Evolutionary conservation across 2,329 filamentous ascomycete species (phyloP), one percentile per base, ranked within the genome.

Genomic region (Zymoseptoria passerinii): DNA sequence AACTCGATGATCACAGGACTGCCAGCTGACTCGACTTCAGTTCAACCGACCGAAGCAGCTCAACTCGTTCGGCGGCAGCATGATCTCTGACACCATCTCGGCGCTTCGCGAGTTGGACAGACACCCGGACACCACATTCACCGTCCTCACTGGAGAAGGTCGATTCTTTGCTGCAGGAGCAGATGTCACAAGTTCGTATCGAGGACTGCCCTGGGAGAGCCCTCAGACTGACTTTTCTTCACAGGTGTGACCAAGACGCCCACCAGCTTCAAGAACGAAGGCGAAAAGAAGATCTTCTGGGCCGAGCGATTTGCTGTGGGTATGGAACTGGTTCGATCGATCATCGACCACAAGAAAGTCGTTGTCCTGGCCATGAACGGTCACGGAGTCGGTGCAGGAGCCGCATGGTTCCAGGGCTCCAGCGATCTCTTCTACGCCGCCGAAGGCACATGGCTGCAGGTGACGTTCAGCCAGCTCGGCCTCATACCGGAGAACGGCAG

Each of bases 341-440:
- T 68, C 59, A 67, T 68, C 55, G 64, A 68, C 51, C 66, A 68
- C 56, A 59, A 61, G 50, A 68, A 67, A 60, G 66, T 68, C n/a
- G 55, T 68, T 18, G 65, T 68, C 3, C 65, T 67, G 3, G 65
- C 66, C 2, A 57, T 68, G 48, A 68, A 68, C 53, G 65, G 66
- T 3, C 66, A 65, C 7, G 66, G 63, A 20, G 65, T 68, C n/a
- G 66, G 66, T 9, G 66, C 64, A 1, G 66, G 66, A 19, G 66
- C 64, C 1, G 65, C 66, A 2, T 68, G 66, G 66, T 68, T 68
- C 49, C 66, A 68, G 56, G 66, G 66, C 35, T 54, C 57, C 13
- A 60, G 60, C 9, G 66, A 68, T 59, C 61, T 68, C 29, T 66
- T 68, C 62, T 68, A 65, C 53, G 64, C 64, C 8, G 66, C 64